phyloP scores from a whole-genome alignment of 495 filamentous ascomycete genomes.

The Durotheca rogersii region DNA sequence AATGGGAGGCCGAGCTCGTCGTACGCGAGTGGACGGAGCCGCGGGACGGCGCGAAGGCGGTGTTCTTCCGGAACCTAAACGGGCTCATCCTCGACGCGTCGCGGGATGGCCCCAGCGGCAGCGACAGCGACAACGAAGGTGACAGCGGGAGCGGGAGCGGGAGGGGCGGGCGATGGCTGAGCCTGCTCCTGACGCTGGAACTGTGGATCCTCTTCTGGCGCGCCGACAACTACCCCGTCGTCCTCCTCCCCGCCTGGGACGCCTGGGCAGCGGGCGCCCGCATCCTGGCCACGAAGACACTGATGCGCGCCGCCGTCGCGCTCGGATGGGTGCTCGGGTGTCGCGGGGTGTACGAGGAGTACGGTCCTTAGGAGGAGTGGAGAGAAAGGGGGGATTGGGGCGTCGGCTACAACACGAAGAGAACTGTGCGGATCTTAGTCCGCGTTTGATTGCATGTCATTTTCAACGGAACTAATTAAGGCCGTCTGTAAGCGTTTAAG shows the following conservation, averaged over 20 bases:
- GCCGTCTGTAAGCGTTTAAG: too few relatives aligned
- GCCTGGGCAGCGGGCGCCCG: conserved; percentile 3
- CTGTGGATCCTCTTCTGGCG: conserved; percentile 29
- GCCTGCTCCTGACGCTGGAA: conserved; percentile 2
- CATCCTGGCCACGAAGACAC: conserved; percentile 6
- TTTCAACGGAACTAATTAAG: too few relatives aligned
- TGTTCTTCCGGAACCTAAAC: conserved; percentile 43
- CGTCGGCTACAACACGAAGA: neutral
- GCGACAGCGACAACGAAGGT: too few relatives aligned
- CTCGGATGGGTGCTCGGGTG: conserved; percentile 21
- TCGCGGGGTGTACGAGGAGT: conserved; percentile 23
- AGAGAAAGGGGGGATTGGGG: neutral
- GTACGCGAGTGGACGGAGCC: conserved; percentile 40
- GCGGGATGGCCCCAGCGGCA: neutral
- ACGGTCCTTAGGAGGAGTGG: neutral
- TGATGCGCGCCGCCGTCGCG: conserved; percentile 20
- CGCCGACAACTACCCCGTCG: conserved; percentile 27
- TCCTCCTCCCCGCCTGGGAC: neutral
- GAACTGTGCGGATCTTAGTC: too few relatives aligned
- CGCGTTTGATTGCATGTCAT: too few relatives aligned
- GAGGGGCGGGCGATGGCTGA: neutral
- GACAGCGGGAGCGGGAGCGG: neutral
- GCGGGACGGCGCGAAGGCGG: conserved; percentile 31
- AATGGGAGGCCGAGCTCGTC: conserved; percentile 27
- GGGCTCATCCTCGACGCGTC: conserved; percentile 31